phyloP scores from a whole-genome alignment of 2,329 filamentous ascomycete species.

The Trichothecium roseum region DNA sequence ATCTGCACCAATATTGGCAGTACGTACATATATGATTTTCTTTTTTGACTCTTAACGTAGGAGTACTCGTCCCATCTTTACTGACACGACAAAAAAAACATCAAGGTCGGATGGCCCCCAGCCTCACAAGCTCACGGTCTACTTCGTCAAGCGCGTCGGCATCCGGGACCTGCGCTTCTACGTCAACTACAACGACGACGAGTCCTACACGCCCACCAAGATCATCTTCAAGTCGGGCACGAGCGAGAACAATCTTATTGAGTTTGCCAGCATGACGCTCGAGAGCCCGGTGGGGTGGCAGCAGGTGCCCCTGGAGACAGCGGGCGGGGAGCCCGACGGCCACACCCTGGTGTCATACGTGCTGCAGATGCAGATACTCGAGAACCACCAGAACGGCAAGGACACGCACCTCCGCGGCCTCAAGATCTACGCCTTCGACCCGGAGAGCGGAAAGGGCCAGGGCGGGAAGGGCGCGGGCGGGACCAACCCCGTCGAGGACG shows the following conservation, averaged over 20 bases:
- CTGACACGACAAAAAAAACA: neutral
- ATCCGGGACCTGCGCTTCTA: conserved; percentile 73
- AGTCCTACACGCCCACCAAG: conserved; percentile 92
- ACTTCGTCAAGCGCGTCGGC: conserved; percentile 74
- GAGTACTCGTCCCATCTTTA: neutral
- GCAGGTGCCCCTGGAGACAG: conserved; percentile 55
- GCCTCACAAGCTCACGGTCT: conserved; percentile 71
- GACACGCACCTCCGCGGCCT: conserved; percentile 94
- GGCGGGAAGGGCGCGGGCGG: conserved; percentile 15
- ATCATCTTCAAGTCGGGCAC: conserved; percentile 85
- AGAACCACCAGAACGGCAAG: conserved; percentile 98
- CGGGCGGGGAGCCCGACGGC: conserved; percentile 50
- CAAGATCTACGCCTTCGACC: conserved; percentile 64
- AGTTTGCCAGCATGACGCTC: conserved; percentile 74
- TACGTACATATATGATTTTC: conserved; percentile 24
- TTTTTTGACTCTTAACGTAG: neutral
- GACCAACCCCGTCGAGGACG: conserved; percentile 18
- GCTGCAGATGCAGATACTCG: conserved; percentile 79
- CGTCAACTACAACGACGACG: conserved; percentile 85
- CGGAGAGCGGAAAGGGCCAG: conserved; percentile 32
- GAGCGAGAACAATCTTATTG: conserved; percentile 81
- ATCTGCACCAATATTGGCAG: conserved; percentile 71
- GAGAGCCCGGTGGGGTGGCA: conserved; percentile 82
- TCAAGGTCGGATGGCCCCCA: conserved; percentile 70
- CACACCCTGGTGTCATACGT: conserved; percentile 80